Base-by-base conservation (phyloP, 208 protist species). In the Lotmaria passim region DNA sequence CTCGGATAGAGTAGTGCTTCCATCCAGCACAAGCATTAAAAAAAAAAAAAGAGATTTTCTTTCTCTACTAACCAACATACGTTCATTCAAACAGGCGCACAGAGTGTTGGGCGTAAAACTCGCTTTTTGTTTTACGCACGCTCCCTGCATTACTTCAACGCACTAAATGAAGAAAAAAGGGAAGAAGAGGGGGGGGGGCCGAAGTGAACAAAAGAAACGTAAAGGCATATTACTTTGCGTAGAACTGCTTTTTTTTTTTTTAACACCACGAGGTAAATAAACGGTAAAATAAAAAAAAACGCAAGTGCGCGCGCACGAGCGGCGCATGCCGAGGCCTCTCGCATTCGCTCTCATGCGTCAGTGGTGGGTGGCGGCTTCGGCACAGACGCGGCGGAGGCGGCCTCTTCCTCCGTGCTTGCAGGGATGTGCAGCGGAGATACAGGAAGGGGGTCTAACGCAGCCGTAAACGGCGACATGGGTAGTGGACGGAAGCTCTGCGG, bases 21-120 rank as follows among this genome's bases (percentile, higher is more conserved):
- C 0, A 46, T 7, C 15, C 47, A 56, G 7, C 60, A 66, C 44
- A 17, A 50, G 57, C 39, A 50, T 26, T 7, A 53, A 43, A 57
- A 19, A 10, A 23, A 38, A 63, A 51, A 34, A 17, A 61, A 44
- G 51, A 30, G 51, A 47, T 23, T 30, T 28, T 61, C 30, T 23
- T 28, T 58, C 4, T 30, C 17, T 26, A 51, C 58, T 41, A 26
- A 64, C 43, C 58, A 64, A 30, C 58, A 39, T 30, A 51, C 39
- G 5, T 60, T 23, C n/a, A 24, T 31, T 28, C 34, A 31, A 14
- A 44, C 33, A 55, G 7, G 33, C 44, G 46, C 33, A 64, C 58
- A 64, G 58, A 64, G 58, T 64, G 58, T 53, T 50, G 58, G 44
- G 44, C 58, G 58, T 3, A 12, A 50, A 64, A 52, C 44, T 64